Conservation (phyloP, 2,329 filamentous ascomycete genomes). For the Fusarium sp. region DNA sequence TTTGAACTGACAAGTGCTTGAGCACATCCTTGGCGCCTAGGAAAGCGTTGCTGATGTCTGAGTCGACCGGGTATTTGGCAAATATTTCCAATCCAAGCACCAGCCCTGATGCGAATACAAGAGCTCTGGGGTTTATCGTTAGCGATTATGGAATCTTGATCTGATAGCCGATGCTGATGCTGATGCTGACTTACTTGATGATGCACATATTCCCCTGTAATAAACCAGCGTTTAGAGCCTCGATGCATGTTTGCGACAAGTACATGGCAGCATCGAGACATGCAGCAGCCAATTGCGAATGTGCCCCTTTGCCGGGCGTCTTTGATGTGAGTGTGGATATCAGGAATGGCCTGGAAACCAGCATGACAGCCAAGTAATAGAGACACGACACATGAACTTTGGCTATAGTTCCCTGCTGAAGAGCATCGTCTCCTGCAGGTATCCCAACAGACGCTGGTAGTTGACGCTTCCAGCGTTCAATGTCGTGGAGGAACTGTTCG, state of each 20-base stretch:
- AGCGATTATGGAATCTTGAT: neutral
- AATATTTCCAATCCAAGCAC: slow-evolving; percentile 66
- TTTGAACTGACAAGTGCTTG: slow-evolving; percentile 56
- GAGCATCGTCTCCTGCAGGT: slow-evolving; percentile 8
- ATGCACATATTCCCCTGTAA: slow-evolving; percentile 66
- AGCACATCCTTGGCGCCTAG: slow-evolving; percentile 60
- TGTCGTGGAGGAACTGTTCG: slow-evolving; percentile 52
- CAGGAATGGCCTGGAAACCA: slow-evolving; percentile 64
- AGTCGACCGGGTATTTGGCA: slow-evolving; percentile 55
- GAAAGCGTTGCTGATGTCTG: slow-evolving; percentile 59
- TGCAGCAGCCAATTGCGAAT: slow-evolving; percentile 56
- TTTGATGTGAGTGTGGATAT: slow-evolving; percentile 58
- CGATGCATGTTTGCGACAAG: slow-evolving; percentile 62
- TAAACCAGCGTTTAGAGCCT: slow-evolving; percentile 55
- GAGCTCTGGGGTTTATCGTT: slow-evolving; percentile 50
- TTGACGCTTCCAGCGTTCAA: slow-evolving; percentile 56
- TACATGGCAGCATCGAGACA: slow-evolving; percentile 65
- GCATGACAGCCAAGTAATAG: slow-evolving; percentile 67
- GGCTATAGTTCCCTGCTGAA: slow-evolving; percentile 52
- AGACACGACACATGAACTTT: slow-evolving; percentile 65
- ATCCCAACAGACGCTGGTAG: slow-evolving; percentile 51
- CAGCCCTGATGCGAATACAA: slow-evolving; percentile 65
- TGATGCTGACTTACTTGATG: slow-evolving; percentile 58
- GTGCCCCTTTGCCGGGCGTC: slow-evolving; percentile 37
- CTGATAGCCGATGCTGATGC: slow-evolving; percentile 21